A percentile compares a stretch with the other conserved stretches of the same genome.
Evolutionary conservation across 169 alveolate genomes (phyloP).

Genomic region (Cardiosporidium cionae): DNA sequence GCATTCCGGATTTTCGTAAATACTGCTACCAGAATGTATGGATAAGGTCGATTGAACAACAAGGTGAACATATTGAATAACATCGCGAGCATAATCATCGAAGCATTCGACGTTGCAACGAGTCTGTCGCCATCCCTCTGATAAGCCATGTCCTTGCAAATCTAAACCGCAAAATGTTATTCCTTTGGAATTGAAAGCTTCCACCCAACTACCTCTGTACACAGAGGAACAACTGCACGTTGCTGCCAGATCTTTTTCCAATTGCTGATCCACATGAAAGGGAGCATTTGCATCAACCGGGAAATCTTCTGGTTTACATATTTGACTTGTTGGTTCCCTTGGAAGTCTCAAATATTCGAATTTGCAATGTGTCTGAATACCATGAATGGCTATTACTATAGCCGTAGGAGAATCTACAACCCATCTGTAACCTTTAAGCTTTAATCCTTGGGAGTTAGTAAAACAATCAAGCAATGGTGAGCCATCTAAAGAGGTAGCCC

Average conservation of each 20-base stretch:
- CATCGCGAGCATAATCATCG: constrained; percentile 29
- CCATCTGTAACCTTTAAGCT: constrained; percentile 12
- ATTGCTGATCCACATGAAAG: too few relatives aligned
- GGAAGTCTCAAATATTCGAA: constrained; percentile 17
- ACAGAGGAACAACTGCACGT: too few relatives aligned
- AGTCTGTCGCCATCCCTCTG: constrained; percentile 30
- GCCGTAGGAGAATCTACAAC: constrained; percentile 14
- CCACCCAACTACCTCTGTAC: constrained; percentile 35
- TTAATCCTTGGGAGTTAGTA: constrained; percentile 5
- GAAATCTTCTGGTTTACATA: too few relatives aligned
- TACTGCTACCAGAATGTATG: too few relatives aligned
- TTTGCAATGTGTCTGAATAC: constrained; percentile 18
- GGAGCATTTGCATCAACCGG: too few relatives aligned
- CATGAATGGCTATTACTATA: constrained; percentile 10
- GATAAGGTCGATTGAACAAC: neutral
- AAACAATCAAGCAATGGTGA: neutral
- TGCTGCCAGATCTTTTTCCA: too few relatives aligned
- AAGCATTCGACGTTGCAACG: constrained; percentile 29
- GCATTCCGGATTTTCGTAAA: too few relatives aligned
- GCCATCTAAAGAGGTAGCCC: constrained; percentile 20
- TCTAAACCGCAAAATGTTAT: constrained; percentile 28
- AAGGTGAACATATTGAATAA: constrained; percentile 5
- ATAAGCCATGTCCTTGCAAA: constrained; percentile 36
- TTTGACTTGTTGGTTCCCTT: neutral
- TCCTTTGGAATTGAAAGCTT: constrained; percentile 23